Percentiles rank a stretch among this genome's conserved stretches.
phyloP scores from a whole-genome alignment of 1,139 yeast genomes.

The Taphrina wiesneri region DNA sequence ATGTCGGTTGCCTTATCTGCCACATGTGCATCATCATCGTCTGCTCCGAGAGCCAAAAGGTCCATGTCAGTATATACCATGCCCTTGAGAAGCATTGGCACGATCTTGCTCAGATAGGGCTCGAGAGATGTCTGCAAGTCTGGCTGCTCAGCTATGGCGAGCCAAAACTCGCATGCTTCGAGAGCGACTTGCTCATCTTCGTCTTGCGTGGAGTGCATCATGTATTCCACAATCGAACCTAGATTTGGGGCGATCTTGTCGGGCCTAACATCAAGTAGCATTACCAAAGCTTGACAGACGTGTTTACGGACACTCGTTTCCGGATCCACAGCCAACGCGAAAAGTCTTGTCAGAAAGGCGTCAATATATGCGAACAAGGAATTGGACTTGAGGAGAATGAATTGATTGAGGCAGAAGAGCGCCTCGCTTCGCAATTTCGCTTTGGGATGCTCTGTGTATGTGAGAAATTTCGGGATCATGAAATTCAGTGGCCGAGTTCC shows the following conservation, averaged over 20 bases:
- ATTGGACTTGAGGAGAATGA: conserved; percentile 68
- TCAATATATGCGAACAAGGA: conserved; percentile 67
- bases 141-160: conserved; percentile 68
- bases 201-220: conserved; percentile 70
- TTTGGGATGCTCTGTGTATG: conserved; percentile 49
- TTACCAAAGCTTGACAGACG: conserved; percentile 76
- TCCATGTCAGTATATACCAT: conserved; percentile 91
- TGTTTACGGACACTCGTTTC: conserved; percentile 66
- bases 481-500: conserved; percentile 70
- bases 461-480: conserved; percentile 65
- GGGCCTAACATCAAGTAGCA: conserved; percentile 72
- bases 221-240: conserved; percentile 79
- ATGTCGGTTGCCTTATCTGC: conserved; percentile 88
- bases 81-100: conserved; percentile 73
- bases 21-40: conserved; percentile 70
- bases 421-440: conserved; percentile 63
- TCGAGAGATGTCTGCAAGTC: conserved; percentile 43
- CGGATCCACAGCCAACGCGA: conserved; percentile 59
- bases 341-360: conserved; percentile 62
- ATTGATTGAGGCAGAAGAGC: conserved; percentile 73
- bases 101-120: conserved; percentile 60
- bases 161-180: conserved; percentile 89
- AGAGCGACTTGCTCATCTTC: conserved; percentile 71
- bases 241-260: conserved; percentile 78
- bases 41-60: conserved; percentile 62